Percentiles rank a stretch among this genome's conserved stretches.
phyloP scores from a whole-genome alignment of 768 basidiomycete genomes.

The Favolaschia claudopus region DNA sequence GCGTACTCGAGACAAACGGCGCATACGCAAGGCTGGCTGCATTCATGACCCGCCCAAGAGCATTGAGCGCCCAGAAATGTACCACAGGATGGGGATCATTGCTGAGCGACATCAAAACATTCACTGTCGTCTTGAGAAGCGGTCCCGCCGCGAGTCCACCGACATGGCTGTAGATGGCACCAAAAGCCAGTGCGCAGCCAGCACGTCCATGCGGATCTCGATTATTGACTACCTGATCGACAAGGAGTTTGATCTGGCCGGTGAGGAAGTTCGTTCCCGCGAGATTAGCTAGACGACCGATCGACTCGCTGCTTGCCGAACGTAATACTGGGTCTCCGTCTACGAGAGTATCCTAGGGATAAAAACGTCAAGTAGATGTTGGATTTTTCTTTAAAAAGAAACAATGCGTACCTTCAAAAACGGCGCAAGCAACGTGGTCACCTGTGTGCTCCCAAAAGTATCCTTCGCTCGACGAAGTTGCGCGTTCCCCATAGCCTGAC shows the following conservation, averaged over 20 bases:
- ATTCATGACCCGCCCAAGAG: slow-evolving; percentile 86
- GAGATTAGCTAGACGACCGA: slow-evolving; percentile 86
- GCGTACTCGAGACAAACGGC: slow-evolving; percentile 85
- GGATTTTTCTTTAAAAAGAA: neutral
- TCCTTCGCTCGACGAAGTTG: slow-evolving; percentile 69
- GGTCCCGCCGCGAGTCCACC: slow-evolving; percentile 96
- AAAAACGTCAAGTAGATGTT: slow-evolving; percentile 5
- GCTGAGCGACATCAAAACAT: slow-evolving; percentile 92
- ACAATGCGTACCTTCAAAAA: slow-evolving; percentile 75
- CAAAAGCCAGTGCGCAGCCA: slow-evolving; percentile 92
- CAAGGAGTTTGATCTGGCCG: slow-evolving; percentile 85
- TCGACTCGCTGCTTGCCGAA: slow-evolving; percentile 82
- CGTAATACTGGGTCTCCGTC: slow-evolving; percentile 84
- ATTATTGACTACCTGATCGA: slow-evolving; percentile 94
- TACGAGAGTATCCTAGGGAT: slow-evolving; percentile 72
- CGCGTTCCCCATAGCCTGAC: slow-evolving; percentile 54
- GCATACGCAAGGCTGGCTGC: slow-evolving; percentile 92
- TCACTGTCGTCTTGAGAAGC: slow-evolving; percentile 93
- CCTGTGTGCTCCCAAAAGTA: slow-evolving; percentile 68
- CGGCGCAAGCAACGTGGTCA: slow-evolving; percentile 66
- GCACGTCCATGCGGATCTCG: slow-evolving; percentile 92
- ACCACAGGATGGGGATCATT: slow-evolving; percentile 97
- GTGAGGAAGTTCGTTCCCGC: slow-evolving; percentile 87
- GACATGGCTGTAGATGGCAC: slow-evolving; percentile 89
- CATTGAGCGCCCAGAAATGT: slow-evolving; percentile 91